Conservation (phyloP, 371 early-diverging fungal species). For the Mortierella sp. region DNA sequence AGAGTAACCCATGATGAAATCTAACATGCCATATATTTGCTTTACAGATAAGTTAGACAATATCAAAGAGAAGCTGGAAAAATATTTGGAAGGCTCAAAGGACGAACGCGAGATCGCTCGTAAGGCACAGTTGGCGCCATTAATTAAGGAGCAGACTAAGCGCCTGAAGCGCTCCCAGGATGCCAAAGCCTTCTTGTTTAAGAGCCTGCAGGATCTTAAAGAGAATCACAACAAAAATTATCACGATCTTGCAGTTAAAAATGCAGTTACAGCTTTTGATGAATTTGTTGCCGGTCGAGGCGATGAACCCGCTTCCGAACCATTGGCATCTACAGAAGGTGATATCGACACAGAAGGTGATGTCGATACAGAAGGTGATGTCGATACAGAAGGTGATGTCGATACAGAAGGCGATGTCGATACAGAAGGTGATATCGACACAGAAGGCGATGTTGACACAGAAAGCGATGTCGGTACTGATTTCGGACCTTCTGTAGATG, state of each 20-base stretch:
- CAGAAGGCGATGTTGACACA: no score
- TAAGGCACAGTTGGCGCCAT: slow-evolving; percentile 16
- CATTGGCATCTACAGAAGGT: slow-evolving; percentile 55
- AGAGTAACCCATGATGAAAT: no score
- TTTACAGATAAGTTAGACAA: slow-evolving; percentile 54
- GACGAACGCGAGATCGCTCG: slow-evolving; percentile 30
- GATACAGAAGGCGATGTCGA: no score
- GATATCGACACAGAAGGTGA: slow-evolving; percentile 70
- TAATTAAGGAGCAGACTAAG: slow-evolving; percentile 55
- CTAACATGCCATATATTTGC: neutral
- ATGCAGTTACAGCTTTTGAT: slow-evolving; percentile 71
- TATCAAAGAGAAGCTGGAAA: slow-evolving; percentile 28
- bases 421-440: no score
- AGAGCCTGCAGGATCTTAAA: slow-evolving; percentile 70
- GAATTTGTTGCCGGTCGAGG: slow-evolving; percentile 59
- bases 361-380: slow-evolving; percentile 56
- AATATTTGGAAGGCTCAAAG: slow-evolving; percentile 32
- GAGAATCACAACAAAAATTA: slow-evolving; percentile 82
- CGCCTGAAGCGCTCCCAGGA: slow-evolving; percentile 50
- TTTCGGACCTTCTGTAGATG: slow-evolving; percentile 2
- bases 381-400: neutral
- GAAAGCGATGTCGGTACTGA: neutral
- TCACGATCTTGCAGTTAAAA: slow-evolving; percentile 82
- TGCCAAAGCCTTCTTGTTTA: slow-evolving; percentile 6
- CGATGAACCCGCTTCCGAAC: slow-evolving; percentile 7